Evolutionary conservation across 2,329 filamentous ascomycete species (phyloP).

Genomic region (Colletotrichum higginsianum): DNA sequence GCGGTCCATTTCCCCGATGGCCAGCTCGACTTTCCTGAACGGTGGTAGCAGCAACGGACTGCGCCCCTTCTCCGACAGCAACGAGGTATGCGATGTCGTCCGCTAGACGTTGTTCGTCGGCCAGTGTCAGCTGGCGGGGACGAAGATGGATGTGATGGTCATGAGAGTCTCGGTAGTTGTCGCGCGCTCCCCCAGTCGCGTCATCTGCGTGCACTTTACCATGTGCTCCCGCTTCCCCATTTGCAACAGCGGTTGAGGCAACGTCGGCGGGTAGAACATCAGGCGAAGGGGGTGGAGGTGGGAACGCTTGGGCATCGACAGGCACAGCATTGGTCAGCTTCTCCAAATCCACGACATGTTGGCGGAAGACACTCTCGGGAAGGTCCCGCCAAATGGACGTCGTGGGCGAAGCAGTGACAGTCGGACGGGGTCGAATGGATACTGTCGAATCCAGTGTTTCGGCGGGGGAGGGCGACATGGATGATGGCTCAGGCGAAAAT

Average conservation of each 20-base stretch:
- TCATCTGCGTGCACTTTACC: background rate
- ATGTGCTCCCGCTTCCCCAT: background rate
- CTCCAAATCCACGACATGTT: slow-evolving; percentile 38
- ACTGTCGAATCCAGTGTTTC: slow-evolving; percentile 2
- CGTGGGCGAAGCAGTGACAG: slow-evolving; percentile 34
- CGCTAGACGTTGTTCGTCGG: slow-evolving; percentile 36
- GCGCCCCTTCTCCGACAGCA: slow-evolving; percentile 42
- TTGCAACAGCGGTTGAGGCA: background rate
- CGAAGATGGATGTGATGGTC: background rate
- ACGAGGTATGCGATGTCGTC: slow-evolving; percentile 40
- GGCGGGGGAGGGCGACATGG: slow-evolving; percentile 21
- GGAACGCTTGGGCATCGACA: slow-evolving; percentile 31
- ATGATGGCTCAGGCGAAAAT: background rate
- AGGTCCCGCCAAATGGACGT: slow-evolving; percentile 39
- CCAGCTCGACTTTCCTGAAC: slow-evolving; percentile 30
- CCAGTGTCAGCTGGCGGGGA: slow-evolving; percentile 23
- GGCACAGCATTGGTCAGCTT: slow-evolving; percentile 41
- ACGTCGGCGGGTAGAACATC: slow-evolving; percentile 33
- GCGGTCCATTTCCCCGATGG: background rate
- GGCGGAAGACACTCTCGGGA: slow-evolving; percentile 32
- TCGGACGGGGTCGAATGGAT: background rate
- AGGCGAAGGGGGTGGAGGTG: slow-evolving; percentile 9
- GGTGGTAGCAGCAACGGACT: slow-evolving; percentile 42
- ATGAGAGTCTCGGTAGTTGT: slow-evolving; percentile 4
- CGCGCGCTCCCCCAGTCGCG: background rate